phyloP scores from a whole-genome alignment of 257 asterid species.

The Gentiana dahurica region DNA sequence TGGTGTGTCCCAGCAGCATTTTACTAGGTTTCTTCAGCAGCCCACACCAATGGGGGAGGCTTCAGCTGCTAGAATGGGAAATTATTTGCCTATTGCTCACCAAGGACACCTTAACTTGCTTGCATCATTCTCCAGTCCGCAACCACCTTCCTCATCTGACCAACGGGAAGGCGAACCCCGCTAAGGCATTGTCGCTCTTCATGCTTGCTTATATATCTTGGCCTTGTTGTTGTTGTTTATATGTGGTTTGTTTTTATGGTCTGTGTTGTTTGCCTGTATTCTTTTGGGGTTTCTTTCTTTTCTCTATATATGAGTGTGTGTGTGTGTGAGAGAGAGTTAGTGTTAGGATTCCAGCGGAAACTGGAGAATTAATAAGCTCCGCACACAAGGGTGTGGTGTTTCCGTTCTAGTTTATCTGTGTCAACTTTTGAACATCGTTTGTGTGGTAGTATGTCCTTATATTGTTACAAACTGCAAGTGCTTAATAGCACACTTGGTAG shows the following conservation, averaged over 20 bases:
- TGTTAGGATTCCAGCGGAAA: slow-evolving; percentile 2
- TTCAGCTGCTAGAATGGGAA: slow-evolving; percentile 92
- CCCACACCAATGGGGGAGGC: slow-evolving; percentile 73
- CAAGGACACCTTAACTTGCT: slow-evolving; percentile 94
- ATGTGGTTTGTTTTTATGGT: slow-evolving; percentile 4
- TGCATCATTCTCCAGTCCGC: slow-evolving; percentile 71
- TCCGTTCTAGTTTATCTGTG: slow-evolving; percentile 8
- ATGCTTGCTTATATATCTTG: not conserved
- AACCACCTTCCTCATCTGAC: slow-evolving; percentile 47
- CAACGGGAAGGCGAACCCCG: slow-evolving; percentile 65
- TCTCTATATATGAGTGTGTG: slow-evolving; percentile 7
- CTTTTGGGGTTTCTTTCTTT: slow-evolving; percentile 9
- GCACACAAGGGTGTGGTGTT: slow-evolving; percentile 3
- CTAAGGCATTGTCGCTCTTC: slow-evolving; percentile 19
- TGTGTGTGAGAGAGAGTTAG: slow-evolving; percentile 10
- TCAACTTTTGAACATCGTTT: slow-evolving; percentile 9
- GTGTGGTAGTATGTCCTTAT: slow-evolving; percentile 7
- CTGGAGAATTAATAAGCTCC: slow-evolving; percentile 7
- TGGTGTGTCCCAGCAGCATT: slow-evolving; percentile 25
- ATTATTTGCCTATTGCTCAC: slow-evolving; percentile 81
- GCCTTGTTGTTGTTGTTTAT: not conserved
- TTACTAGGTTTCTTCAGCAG: slow-evolving; percentile 75
- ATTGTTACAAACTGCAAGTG: slow-evolving; percentile 15
- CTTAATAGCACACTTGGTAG: slow-evolving; percentile 18
- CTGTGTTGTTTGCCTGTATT: slow-evolving; percentile 11